Percentiles rank a stretch among this genome's conserved stretches.
These are phyloP conservation scores for Knufia fluminis DNA, from an alignment of 2,329 filamentous ascomycete genomes.

Conservation along the genomic window DNA sequence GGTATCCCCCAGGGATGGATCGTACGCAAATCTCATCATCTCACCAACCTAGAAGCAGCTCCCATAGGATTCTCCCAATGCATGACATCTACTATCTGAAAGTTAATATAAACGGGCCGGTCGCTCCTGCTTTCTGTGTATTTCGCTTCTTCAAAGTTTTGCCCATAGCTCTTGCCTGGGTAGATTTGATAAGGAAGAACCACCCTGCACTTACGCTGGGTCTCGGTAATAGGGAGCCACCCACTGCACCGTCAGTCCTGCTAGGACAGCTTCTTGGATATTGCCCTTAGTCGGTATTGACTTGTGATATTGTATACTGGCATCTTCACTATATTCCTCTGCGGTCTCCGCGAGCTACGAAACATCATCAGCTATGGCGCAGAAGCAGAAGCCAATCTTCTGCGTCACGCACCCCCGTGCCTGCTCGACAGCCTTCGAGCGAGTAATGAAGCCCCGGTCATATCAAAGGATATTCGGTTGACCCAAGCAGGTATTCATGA, in stretches of 20 bases:
- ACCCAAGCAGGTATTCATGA: slow-evolving; percentile 78
- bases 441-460: slow-evolving; percentile 46
- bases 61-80: neutral
- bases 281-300: slow-evolving; percentile 5
- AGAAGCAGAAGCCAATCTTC: slow-evolving; percentile 69
- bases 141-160: neutral
- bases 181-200: neutral
- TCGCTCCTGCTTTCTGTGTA: neutral
- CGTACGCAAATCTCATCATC: neutral
- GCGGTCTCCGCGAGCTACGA: neutral
- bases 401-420: slow-evolving; percentile 88
- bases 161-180: neutral
- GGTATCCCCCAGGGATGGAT: neutral
- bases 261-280: slow-evolving; percentile 1
- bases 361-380: slow-evolving; percentile 14
- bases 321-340: neutral
- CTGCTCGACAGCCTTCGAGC: slow-evolving; percentile 94
- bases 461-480: slow-evolving; percentile 7
- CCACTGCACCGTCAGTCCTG: slow-evolving; percentile 2
- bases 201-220: neutral
- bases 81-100: neutral
- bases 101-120: too few species aligned
- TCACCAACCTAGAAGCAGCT: neutral
- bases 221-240: slow-evolving; percentile 8
- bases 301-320: slow-evolving; percentile 11